Base-by-base conservation (phyloP, 2,329 filamentous ascomycete genomes). In the Malbranchea zuffiana region DNA sequence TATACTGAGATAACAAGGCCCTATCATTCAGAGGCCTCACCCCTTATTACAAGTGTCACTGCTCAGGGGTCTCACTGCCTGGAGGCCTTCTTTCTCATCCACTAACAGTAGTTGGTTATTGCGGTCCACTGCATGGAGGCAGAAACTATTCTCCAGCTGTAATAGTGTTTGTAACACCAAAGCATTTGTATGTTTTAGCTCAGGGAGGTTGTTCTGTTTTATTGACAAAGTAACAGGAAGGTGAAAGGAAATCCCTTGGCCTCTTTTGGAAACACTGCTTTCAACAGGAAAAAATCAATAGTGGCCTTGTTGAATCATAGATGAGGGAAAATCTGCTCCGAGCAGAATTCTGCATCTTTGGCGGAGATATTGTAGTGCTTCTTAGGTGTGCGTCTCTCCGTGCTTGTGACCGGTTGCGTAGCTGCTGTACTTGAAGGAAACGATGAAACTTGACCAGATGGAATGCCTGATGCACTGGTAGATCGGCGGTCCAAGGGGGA, bases 161-260 rank as follows among this genome's bases (percentile, higher is more conserved):
- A 82, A 54, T 0, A 83, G 48, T 39, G 74, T 61, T 0, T 66
- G 57, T 0, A 82, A 46, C 0, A 82, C 77, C 3, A 72, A 47
- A 0, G 77, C 77, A 42, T 81, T 81, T 0, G 78, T 83, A 32
- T 78, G 72, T 2, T 56, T 56, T 24, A 79, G 72, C 0, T 55
- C 52, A 0, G 53, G 42, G 0, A 75, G 55, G 17, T 79, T 69
- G 0, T 68, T 50, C n/a, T 79, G 72, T 1, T 56, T 48, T 2
- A 81, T 62, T 0, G 48, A 55, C 0, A 76, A 46, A 0, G 76
- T 76, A 0, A 81, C 54, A 0, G 78, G 44, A 18, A 65, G 59
- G 19, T 61, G 4, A 63, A 39, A 0, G 70, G 68, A 30, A 78
- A 81, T 39, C 80, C 71, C 12, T 67, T 72, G 42, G 71, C 67